Percentiles rank a stretch among this genome's conserved stretches.
phyloP scores from a whole-genome alignment of 768 basidiomycete species.

The Lentinula aciculospora region DNA sequence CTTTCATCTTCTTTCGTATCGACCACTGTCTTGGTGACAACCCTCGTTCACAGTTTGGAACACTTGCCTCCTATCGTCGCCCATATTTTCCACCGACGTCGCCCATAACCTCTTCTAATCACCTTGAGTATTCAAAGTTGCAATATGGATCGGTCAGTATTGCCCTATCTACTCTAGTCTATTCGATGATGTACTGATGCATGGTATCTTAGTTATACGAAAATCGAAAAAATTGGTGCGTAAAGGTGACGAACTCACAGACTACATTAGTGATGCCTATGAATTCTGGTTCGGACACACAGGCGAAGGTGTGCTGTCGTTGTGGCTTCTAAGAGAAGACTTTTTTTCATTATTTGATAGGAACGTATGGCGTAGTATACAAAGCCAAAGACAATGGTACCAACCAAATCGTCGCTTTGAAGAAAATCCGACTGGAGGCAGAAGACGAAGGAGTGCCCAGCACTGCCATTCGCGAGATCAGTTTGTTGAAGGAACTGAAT shows the following conservation, averaged over 20 bases:
- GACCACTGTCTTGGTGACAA: neutral
- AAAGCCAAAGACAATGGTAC: slow-evolving; percentile 83
- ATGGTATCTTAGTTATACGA: slow-evolving; percentile 67
- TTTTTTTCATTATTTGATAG: slow-evolving; percentile 32
- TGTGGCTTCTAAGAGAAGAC: neutral
- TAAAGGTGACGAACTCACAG: slow-evolving; percentile 14
- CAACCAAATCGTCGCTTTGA: slow-evolving; percentile 87
- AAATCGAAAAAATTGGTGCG: slow-evolving; percentile 98
- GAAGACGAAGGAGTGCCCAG: slow-evolving; percentile 99
- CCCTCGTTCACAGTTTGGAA: neutral
- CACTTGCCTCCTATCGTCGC: neutral
- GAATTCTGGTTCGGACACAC: slow-evolving; percentile 10
- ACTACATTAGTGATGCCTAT: neutral
- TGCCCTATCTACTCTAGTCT: neutral
- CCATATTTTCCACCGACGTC: neutral
- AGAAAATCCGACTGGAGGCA: slow-evolving; percentile 97
- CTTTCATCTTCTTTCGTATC: neutral
- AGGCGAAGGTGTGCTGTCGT: slow-evolving; percentile 37
- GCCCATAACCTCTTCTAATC: neutral
- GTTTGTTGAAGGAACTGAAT: slow-evolving; percentile 92
- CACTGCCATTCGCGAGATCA: slow-evolving; percentile 98
- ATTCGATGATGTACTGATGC: neutral
- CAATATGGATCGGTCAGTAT: slow-evolving; percentile 41
- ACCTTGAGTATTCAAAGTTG: neutral
- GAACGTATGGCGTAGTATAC: slow-evolving; percentile 98